Conservation (phyloP, 768 basidiomycete species). For the Daedalea quercina region DNA sequence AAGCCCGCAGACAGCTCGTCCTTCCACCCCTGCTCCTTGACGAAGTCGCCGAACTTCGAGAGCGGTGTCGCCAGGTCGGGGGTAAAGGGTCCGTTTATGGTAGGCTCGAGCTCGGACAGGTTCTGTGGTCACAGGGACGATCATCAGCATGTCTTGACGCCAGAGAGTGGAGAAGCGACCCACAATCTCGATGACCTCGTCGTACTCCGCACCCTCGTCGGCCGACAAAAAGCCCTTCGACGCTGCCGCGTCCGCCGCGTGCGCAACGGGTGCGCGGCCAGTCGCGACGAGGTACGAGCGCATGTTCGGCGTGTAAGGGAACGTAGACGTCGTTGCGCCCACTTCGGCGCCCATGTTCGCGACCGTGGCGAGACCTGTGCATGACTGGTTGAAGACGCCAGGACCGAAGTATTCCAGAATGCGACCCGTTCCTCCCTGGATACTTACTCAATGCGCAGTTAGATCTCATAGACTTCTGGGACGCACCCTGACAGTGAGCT, state of each 20-base stretch:
- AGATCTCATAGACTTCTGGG: not conserved
- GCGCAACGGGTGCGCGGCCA: conserved; percentile 78
- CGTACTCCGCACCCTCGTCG: conserved; percentile 88
- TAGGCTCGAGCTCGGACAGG: conserved; percentile 83
- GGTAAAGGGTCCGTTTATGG: conserved; percentile 95
- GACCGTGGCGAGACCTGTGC: conserved; percentile 94
- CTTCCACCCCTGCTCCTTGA: conserved; percentile 87
- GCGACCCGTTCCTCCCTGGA: conserved; percentile 88
- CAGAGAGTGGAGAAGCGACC: conserved; percentile 16
- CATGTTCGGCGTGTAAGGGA: conserved; percentile 93
- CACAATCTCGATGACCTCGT: conserved; percentile 91
- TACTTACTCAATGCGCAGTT: not conserved
- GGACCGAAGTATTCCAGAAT: conserved; percentile 97
- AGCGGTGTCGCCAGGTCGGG: conserved; percentile 94
- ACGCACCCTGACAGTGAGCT: conserved; percentile 84
- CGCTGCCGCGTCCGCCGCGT: conserved; percentile 81
- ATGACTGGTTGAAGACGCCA: conserved; percentile 83
- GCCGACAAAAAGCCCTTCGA: conserved; percentile 69
- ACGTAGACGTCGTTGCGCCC: conserved; percentile 98
- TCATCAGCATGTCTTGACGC: not conserved
- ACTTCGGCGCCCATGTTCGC: conserved; percentile 99
- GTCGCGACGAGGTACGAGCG: conserved; percentile 85
- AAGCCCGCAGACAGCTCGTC: conserved; percentile 86
- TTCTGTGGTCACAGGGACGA: conserved; percentile 41
- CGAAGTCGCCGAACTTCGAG: conserved; percentile 77